Conservation (phyloP, 139 green algal genomes). For the Auxenochlorella pyrenoidosa region DNA sequence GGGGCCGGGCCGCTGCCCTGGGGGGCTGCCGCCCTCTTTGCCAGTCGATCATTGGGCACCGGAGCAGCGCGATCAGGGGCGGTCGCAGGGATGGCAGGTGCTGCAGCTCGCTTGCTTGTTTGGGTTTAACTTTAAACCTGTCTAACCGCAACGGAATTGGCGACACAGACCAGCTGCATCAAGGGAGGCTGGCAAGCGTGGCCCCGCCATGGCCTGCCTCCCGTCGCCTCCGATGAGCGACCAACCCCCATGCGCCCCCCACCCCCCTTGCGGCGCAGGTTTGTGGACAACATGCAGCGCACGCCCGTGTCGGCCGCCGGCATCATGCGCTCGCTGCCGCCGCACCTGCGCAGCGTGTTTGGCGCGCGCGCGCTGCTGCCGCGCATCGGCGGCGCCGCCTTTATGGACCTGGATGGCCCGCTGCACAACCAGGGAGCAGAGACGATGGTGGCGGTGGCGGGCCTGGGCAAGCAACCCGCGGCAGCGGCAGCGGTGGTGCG, state of each 20-base stretch:
- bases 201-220: too few relatives aligned
- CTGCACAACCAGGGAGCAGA: neutral
- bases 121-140: too few relatives aligned
- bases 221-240: too few relatives aligned
- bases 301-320: slow-evolving; percentile 58
- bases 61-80: too few relatives aligned
- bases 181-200: too few relatives aligned
- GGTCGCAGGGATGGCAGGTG: too few relatives aligned
- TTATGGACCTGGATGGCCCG: slow-evolving; percentile 12
- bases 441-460: neutral
- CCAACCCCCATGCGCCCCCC: too few relatives aligned
- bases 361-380: slow-evolving; percentile 23
- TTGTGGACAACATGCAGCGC: slow-evolving; percentile 79
- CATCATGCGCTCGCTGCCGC: slow-evolving; percentile 56
- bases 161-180: too few relatives aligned
- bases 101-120: too few relatives aligned
- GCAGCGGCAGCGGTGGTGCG: neutral
- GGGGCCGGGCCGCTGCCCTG: neutral
- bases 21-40: too few relatives aligned
- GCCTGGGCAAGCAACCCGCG: neutral
- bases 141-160: too few relatives aligned
- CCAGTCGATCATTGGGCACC: too few relatives aligned
- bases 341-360: slow-evolving; percentile 48
- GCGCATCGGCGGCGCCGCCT: slow-evolving; percentile 37
- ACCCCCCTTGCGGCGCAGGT: neutral